Conservation (phyloP, 495 filamentous ascomycete species). For the Recurvomyces mirabilis region DNA sequence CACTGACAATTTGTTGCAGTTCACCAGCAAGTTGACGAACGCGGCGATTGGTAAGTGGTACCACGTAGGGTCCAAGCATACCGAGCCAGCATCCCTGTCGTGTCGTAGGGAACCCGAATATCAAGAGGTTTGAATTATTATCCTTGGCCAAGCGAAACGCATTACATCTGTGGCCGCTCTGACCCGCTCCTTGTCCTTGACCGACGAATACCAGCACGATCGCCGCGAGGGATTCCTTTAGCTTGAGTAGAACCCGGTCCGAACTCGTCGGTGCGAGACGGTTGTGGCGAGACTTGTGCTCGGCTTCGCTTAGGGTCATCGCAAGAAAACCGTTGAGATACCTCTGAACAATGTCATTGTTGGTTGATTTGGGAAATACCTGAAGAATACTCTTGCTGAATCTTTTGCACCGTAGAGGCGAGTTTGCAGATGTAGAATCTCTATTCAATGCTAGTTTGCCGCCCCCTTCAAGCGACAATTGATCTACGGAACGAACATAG, state of each 20-base stretch:
- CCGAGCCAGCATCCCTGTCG: not conserved
- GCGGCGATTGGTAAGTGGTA: not conserved
- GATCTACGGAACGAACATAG: too few species aligned
- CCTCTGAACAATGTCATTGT: not conserved
- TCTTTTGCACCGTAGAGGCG: too few species aligned
- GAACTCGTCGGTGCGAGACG: not conserved
- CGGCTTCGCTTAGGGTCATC: conserved; percentile 1
- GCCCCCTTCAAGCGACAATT: too few species aligned
- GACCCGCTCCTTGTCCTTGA: not conserved
- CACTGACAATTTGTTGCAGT: not conserved
- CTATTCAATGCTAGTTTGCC: too few species aligned
- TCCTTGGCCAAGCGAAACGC: not conserved
- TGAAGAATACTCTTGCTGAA: too few species aligned
- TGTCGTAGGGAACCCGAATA: not conserved
- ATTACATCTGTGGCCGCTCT: not conserved
- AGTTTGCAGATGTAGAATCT: too few species aligned
- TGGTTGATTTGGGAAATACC: not conserved
- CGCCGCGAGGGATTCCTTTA: not conserved
- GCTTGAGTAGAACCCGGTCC: not conserved
- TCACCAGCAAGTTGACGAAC: not conserved
- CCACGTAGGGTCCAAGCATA: not conserved
- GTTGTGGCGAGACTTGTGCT: not conserved
- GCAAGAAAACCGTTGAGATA: not conserved
- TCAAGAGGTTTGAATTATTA: not conserved
- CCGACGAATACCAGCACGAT: not conserved